Evolutionary conservation across 371 early-diverging fungal species (phyloP).

Genomic region (Syncephalastrum sp.): DNA sequence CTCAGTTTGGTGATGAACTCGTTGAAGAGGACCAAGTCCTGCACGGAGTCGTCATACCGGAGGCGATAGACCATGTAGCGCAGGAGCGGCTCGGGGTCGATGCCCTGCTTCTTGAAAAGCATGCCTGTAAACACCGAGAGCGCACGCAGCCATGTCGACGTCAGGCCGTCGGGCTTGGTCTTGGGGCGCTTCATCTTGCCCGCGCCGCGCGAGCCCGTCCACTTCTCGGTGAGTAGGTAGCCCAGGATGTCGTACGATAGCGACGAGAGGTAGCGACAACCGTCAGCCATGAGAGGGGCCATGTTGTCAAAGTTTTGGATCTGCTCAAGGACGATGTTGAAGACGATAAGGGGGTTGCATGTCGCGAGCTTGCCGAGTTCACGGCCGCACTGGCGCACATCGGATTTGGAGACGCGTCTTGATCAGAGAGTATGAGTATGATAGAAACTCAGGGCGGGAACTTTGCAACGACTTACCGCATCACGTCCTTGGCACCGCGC

Average conservation of each 20-base stretch:
- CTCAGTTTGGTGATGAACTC: conserved; percentile 74
- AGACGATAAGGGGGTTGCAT: conserved; percentile 80
- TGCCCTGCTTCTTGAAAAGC: conserved; percentile 67
- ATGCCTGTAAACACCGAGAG: conserved; percentile 75
- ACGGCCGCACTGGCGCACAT: conserved; percentile 78
- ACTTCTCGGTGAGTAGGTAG: conserved; percentile 70
- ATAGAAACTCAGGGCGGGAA: neutral
- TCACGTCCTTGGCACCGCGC: conserved; percentile 59
- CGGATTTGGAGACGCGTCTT: conserved; percentile 76
- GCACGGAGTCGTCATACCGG: conserved; percentile 42
- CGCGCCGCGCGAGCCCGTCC: conserved; percentile 55
- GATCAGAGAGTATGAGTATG: neutral
- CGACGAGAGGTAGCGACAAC: conserved; percentile 78
- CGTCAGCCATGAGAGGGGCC: conserved; percentile 83
- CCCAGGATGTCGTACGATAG: conserved; percentile 86
- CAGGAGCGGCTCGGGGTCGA: conserved; percentile 65
- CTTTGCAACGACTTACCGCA: conserved; percentile 44
- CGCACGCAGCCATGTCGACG: conserved; percentile 51
- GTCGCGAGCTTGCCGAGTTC: conserved; percentile 81
- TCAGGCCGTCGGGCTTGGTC: conserved; percentile 63
- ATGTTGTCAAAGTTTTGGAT: conserved; percentile 86
- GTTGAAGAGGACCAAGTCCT: conserved; percentile 62
- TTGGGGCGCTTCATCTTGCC: conserved; percentile 39
- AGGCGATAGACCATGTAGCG: conserved; percentile 71
- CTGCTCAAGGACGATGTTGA: conserved; percentile 73